These are phyloP conservation scores for Colletotrichum viniferum DNA, from an alignment of 2,329 filamentous ascomycete genomes.

Conservation along the genomic window DNA sequence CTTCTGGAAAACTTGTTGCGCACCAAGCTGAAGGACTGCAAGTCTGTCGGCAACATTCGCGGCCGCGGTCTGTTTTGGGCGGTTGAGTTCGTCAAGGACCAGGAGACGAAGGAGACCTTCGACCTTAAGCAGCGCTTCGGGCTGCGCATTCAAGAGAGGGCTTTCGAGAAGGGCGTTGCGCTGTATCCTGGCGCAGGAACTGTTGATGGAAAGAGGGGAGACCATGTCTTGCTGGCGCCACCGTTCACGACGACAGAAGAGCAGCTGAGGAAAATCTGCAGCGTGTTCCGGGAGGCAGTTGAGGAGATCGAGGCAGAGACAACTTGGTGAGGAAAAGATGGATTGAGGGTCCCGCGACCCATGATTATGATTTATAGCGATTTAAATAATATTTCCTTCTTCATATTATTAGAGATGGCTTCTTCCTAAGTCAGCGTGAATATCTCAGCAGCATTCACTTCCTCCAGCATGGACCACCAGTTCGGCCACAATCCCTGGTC, in stretches of 20 bases:
- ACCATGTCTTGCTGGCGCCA: constrained; percentile 73
- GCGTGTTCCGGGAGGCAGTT: constrained; percentile 1
- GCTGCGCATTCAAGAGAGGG: constrained; percentile 29
- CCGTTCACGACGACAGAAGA: constrained; percentile 64
- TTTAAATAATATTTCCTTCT: background rate
- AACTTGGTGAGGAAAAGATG: background rate
- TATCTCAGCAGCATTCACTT: constrained; percentile 11
- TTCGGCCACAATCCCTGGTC: constrained; percentile 22
- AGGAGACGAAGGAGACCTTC: constrained; percentile 39
- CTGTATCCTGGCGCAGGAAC: constrained; percentile 64
- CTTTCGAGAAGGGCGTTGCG: constrained; percentile 27
- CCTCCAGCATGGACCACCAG: constrained; percentile 22
- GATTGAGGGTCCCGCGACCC: background rate
- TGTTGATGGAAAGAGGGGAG: constrained; percentile 63
- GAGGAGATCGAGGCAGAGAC: constrained; percentile 13
- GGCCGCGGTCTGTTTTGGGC: constrained; percentile 51
- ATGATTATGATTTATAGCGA: background rate
- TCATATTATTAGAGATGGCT: background rate
- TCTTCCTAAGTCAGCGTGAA: background rate
- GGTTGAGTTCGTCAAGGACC: constrained; percentile 49
- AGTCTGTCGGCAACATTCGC: constrained; percentile 43
- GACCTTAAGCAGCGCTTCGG: constrained; percentile 29
- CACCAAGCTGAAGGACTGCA: constrained; percentile 28
- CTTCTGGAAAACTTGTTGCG: constrained; percentile 32
- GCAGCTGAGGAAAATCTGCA: background rate